Base-by-base conservation (phyloP, 805 yeast genomes). In the Zygosaccharomyces siamensis region DNA sequence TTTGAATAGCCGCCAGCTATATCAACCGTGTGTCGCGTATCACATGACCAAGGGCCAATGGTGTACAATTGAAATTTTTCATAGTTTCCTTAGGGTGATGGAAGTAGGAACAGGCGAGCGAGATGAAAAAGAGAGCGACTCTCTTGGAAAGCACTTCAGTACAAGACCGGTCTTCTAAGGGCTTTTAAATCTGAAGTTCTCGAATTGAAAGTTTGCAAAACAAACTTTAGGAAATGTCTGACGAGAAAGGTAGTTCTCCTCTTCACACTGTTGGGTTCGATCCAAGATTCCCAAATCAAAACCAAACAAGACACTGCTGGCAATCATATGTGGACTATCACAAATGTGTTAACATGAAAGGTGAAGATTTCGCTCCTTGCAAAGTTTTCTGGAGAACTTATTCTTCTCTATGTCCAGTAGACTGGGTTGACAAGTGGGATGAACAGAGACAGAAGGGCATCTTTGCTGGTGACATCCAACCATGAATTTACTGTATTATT, bases 251-350 rank as follows among this genome's bases (percentile, higher is more conserved):
- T 47, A 74, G 68, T 50, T 63, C 73, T 60, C 77, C 78, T 60
- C 69, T 80, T 59, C 78, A 73, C 62, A 82, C 85, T 50, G 83
- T 81, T 66, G 86, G 85, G 53, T 86, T 86, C 76, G 95, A 87
- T 72, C 85, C 95, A 66, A 84, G 97, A 73, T 90, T 90, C 83
- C 98, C 99, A 60, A 82, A 89, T 78, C 90, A 83, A 73, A 92
- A 92, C 83, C 99, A 92, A 76, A 88, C 97, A 65, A 89, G 86
- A 77, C 97, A 92, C 79, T 93, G 98, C 79, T 95, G 92, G 83
- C 97, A 92, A 77, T 80, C 92, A 62, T 93, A 92, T 77, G 89
- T 93, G 66, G 99, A 93, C 74, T 93, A 92, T 83, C 93, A 86
- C 84, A 90, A 89, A 74, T 93, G 99, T 78, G 81, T 93, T 69